A percentile compares a stretch with the other conserved stretches of the same genome.
Conservation (phyloP, 139 green algal genomes). For the Asterochloris sp. region DNA sequence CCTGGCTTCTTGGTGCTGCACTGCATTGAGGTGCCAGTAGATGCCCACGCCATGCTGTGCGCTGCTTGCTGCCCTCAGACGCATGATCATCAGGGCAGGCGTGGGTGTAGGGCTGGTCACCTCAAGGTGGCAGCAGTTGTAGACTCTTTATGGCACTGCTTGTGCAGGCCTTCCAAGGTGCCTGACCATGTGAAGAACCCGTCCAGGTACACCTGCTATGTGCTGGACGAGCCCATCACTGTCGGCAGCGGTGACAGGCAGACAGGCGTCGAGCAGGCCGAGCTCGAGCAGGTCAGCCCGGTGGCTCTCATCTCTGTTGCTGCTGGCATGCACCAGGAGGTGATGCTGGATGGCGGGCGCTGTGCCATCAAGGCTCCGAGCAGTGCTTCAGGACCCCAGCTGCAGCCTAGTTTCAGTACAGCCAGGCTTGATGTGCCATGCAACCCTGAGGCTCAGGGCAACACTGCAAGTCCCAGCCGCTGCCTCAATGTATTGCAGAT, state of each 20-base stretch:
- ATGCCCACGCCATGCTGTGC: background rate
- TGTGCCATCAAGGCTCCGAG: too few species aligned
- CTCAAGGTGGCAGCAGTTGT: background rate
- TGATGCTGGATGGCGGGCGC: too few species aligned
- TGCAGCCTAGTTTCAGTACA: too few species aligned
- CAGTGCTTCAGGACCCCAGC: too few species aligned
- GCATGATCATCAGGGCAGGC: background rate
- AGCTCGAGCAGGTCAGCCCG: constrained; percentile 4
- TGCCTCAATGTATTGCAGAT: too few species aligned
- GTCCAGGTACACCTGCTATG: constrained; percentile 34
- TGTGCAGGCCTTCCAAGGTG: constrained; percentile 18
- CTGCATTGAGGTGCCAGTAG: background rate
- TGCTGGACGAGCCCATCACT: constrained; percentile 45
- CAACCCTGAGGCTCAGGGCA: too few species aligned
- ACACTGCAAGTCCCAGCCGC: too few species aligned
- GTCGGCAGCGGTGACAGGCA: constrained; percentile 41
- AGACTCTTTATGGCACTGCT: background rate
- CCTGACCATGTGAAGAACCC: constrained; percentile 46
- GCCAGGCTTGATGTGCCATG: too few species aligned
- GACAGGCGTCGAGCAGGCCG: background rate
- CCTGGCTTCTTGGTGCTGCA: background rate
- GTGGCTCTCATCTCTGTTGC: too few species aligned
- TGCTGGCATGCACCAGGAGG: too few species aligned
- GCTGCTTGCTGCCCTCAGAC: background rate
- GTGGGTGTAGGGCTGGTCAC: background rate